Base-by-base conservation (phyloP, 768 basidiomycete genomes). In the Tephrocybe sp. region DNA sequence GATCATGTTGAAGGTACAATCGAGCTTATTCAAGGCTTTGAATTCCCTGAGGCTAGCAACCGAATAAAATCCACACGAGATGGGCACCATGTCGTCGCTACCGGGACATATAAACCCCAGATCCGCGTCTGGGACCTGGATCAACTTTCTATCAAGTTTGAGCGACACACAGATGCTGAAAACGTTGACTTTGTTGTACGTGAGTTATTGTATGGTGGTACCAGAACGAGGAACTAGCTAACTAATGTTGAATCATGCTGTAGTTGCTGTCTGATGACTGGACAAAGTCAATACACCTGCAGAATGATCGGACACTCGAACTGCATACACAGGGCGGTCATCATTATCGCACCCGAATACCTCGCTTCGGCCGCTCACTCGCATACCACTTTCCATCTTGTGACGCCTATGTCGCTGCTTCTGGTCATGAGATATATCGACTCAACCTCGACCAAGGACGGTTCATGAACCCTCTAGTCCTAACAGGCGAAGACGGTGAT, bases 131-230 rank as follows among this genome's bases (percentile, higher is more conserved):
- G 90, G 86, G 97, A 98, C 68, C 71, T 99, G 33, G 87, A 92
- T 66, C 88, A 96, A 61, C 80, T 99, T 26, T 85, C 93, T 4
- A 76, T 90, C 50, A 98, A 99, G 68, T 98, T 96, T 65, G 96
- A 98, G 73, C 78, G 97, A 32, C 96, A 98, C 62, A 86, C 94
- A 2, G 94, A 99, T 64, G 83, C 88, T 11, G 96, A 98, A 75
- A 99, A 98, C 67, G 88, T 99, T 58, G 97, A 99, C 67, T 99
- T 99, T 72, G 80, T 88, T 76, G 94, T 97, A 73, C 81, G 94
- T 89, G 68, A 77, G 76, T 81, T 68, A 57, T 55, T 53, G 51
- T 33, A 37, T 56, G 43, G 45, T 64, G 24, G 53, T 57, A 51
- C 45, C 46, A 42, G 36, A 21, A 17, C 24, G 20, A 25, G 46